Percentiles rank a stretch among this genome's conserved stretches.
phyloP scores from a whole-genome alignment of 495 filamentous ascomycete species.

The Podospora pseudoanserina region DNA sequence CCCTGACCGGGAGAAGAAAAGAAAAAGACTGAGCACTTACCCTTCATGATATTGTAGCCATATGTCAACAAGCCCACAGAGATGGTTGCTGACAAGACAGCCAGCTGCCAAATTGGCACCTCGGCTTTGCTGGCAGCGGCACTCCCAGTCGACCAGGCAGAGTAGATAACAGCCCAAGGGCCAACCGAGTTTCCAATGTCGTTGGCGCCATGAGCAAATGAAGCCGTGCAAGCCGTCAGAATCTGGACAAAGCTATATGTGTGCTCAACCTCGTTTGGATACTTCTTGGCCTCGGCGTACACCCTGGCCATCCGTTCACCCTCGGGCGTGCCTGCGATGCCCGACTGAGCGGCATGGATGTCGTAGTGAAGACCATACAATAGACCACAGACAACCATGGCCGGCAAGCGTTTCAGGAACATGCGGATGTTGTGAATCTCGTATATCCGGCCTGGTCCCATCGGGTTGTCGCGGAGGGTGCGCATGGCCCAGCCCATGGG shows the following conservation, averaged over 20 bases:
- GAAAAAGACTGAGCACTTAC: slow-evolving; percentile 6
- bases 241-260: slow-evolving; percentile 73
- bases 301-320: slow-evolving; percentile 57
- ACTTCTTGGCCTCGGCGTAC: slow-evolving; percentile 60
- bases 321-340: slow-evolving; percentile 61
- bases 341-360: slow-evolving; percentile 65
- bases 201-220: slow-evolving; percentile 77
- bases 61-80: slow-evolving; percentile 63
- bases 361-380: slow-evolving; percentile 71
- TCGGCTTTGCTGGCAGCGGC: slow-evolving; percentile 49
- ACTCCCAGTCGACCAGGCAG: slow-evolving; percentile 54
- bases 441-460: slow-evolving; percentile 64
- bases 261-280: slow-evolving; percentile 73
- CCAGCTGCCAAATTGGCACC: slow-evolving; percentile 64
- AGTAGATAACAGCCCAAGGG: slow-evolving; percentile 67
- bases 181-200: slow-evolving; percentile 77
- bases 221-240: slow-evolving; percentile 68
- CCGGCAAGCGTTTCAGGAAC: slow-evolving; percentile 57
- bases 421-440: slow-evolving; percentile 61
- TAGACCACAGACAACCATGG: slow-evolving; percentile 50
- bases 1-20: not conserved
- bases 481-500: slow-evolving; percentile 72
- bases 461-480: slow-evolving; percentile 62
- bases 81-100: slow-evolving; percentile 32
- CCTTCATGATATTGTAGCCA: slow-evolving; percentile 65